Evolutionary conservation across 1,284 basidiomycete species (phyloP).

Genomic region (Phellinidium pouzarii): DNA sequence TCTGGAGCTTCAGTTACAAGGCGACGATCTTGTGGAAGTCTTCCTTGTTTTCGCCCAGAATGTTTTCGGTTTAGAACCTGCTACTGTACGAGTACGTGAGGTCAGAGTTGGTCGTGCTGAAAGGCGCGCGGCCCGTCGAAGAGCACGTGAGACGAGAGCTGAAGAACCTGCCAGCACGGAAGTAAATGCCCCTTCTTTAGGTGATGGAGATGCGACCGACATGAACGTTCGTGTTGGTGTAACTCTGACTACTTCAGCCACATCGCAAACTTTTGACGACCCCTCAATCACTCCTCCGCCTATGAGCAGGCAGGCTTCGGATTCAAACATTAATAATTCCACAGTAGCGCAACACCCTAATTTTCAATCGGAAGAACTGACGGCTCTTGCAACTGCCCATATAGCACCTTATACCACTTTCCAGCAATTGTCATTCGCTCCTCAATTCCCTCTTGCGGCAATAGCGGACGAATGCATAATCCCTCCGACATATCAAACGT

Average conservation of each 20-base stretch:
- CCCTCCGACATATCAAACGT: constrained; percentile 76
- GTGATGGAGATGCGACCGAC: constrained; percentile 49
- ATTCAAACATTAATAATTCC: constrained; percentile 11
- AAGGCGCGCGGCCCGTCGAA: constrained; percentile 69
- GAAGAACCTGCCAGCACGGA: constrained; percentile 41
- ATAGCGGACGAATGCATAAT: constrained; percentile 85
- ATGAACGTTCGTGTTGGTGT: constrained; percentile 61
- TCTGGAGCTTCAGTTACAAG: constrained; percentile 81
- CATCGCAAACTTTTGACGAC: constrained; percentile 17
- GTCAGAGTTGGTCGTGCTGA: constrained; percentile 83
- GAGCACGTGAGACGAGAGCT: constrained; percentile 56
- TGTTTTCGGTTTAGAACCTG: constrained; percentile 83
- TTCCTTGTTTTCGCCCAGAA: constrained; percentile 85
- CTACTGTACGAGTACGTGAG: constrained; percentile 84
- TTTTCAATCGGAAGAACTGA: constrained; percentile 49
- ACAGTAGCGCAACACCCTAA: constrained; percentile 10
- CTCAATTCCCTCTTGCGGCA: constrained; percentile 75
- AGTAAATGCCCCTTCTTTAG: constrained; percentile 35
- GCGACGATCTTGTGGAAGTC: constrained; percentile 83
- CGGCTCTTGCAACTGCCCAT: constrained; percentile 58
- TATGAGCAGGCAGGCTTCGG: constrained; percentile 18
- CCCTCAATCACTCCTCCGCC: constrained; percentile 13
- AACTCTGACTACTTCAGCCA: constrained; percentile 35
- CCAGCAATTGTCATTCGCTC: constrained; percentile 78
- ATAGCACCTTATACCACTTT: constrained; percentile 82